phyloP scores from a whole-genome alignment of 345 rosid species.

The Noccaea caerulescens region DNA sequence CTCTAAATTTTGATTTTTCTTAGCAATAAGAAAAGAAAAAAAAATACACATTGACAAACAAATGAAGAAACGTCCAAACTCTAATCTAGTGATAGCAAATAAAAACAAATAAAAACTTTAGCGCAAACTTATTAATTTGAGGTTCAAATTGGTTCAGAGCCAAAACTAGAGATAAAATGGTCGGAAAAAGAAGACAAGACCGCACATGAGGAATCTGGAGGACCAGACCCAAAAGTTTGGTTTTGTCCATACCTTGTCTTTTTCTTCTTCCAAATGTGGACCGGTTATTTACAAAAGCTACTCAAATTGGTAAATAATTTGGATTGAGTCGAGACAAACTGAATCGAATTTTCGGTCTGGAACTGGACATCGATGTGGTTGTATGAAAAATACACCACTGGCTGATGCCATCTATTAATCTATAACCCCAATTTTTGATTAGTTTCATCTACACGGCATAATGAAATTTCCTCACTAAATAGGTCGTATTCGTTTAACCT shows the following conservation, averaged over 20 bases:
- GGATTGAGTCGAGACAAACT: too few relatives aligned
- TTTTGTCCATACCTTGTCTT: conserved; percentile 45
- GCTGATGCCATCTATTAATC: too few relatives aligned
- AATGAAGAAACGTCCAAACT: conserved; percentile 20
- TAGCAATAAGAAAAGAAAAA: conserved; percentile 9
- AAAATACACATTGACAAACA: conserved; percentile 10
- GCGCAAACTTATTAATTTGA: not conserved
- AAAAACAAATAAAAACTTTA: not conserved
- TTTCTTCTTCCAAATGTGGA: conserved; percentile 32
- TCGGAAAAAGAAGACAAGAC: conserved; percentile 31
- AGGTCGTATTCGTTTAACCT: too few relatives aligned
- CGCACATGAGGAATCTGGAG: conserved; percentile 37
- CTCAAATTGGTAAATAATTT: too few relatives aligned
- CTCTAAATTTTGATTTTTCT: not conserved
- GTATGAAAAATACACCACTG: too few relatives aligned
- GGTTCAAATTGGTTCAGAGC: conserved; percentile 12
- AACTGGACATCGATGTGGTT: too few relatives aligned
- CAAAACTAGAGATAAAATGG: conserved; percentile 19
- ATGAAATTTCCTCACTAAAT: too few relatives aligned
- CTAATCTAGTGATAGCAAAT: conserved; percentile 2
- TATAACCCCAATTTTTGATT: too few relatives aligned
- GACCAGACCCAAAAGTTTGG: conserved; percentile 39
- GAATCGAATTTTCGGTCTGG: too few relatives aligned
- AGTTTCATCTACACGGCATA: too few relatives aligned
- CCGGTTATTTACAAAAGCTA: not conserved